These are phyloP conservation scores for Colletotrichum graminicola DNA, from an alignment of 2,329 filamentous ascomycete genomes.

Conservation along the genomic window DNA sequence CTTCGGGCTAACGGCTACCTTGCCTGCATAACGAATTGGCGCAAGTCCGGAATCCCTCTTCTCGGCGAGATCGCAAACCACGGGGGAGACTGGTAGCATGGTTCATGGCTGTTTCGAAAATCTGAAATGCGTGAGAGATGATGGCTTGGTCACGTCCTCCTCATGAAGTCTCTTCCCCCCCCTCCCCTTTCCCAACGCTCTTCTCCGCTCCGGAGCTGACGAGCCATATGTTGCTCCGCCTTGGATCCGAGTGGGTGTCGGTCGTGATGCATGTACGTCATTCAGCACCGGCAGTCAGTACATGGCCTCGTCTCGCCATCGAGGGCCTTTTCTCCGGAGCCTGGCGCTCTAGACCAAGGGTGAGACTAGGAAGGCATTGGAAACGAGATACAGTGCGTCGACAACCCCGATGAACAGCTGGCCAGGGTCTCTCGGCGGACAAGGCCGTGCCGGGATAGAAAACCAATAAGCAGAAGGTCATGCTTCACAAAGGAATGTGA, in stretches of 20 bases:
- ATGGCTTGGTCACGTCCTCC: conserved; percentile 33
- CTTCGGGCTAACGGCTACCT: conserved; percentile 26
- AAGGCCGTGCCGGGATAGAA: conserved; percentile 16
- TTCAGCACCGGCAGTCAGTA: conserved; percentile 41
- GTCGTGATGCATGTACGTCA: conserved; percentile 35
- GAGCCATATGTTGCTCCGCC: conserved; percentile 38
- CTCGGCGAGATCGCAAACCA: conserved; percentile 15
- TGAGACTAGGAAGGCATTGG: conserved; percentile 6
- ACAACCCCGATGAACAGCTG: not conserved
- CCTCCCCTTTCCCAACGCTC: too few relatives aligned
- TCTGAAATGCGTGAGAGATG: conserved; percentile 22
- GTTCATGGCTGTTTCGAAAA: conserved; percentile 39
- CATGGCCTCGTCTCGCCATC: conserved; percentile 34
- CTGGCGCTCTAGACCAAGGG: conserved; percentile 28
- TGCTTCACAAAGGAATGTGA: conserved; percentile 33
- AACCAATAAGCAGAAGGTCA: not conserved
- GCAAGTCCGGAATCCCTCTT: conserved; percentile 18
- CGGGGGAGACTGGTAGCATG: conserved; percentile 22
- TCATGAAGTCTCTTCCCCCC: conserved; percentile 4
- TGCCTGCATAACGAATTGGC: conserved; percentile 26
- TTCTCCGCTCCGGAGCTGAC: conserved; percentile 32
- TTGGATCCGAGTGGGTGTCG: conserved; percentile 35
- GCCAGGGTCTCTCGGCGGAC: conserved; percentile 19
- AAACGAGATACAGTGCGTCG: conserved; percentile 8
- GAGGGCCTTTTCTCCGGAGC: conserved; percentile 14